A percentile compares a stretch with the other conserved stretches of the same genome.
phyloP scores from a whole-genome alignment of 805 yeast species.

The Candida nonsorbophila region DNA sequence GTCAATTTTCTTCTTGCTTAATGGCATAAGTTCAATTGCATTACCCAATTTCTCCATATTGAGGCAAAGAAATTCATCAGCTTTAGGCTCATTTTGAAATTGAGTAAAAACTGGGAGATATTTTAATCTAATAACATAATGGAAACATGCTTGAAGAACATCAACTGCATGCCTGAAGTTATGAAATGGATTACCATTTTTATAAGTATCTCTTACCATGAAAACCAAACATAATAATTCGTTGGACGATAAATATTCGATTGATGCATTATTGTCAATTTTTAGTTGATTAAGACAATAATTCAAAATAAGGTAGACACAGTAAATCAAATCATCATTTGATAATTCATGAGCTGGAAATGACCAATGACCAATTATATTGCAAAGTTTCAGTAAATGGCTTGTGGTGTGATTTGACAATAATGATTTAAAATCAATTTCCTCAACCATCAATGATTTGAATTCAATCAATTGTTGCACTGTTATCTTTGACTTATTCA shows the following conservation, averaged over 20 bases:
- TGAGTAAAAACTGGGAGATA: conserved; percentile 36
- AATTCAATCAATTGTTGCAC: conserved; percentile 15
- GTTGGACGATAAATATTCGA: conserved; percentile 27
- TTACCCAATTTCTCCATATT: conserved; percentile 10
- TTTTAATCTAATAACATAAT: conserved; percentile 43
- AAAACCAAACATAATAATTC: conserved; percentile 56
- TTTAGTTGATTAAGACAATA: conserved; percentile 31
- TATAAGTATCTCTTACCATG: conserved; percentile 71
- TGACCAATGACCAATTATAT: conserved; percentile 55
- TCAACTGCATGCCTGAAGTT: conserved; percentile 95
- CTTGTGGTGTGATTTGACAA: conserved; percentile 17
- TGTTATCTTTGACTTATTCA: conserved; percentile 19
- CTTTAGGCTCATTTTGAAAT: conserved; percentile 24
- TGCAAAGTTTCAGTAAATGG: conserved; percentile 25
- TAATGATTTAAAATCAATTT: conserved; percentile 25
- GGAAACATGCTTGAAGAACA: conserved; percentile 86
- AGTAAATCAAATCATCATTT: conserved; percentile 60
- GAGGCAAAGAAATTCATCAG: conserved; percentile 17
- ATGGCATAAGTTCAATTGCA: conserved; percentile 10
- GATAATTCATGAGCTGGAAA: conserved; percentile 65
- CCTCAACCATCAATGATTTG: conserved; percentile 19
- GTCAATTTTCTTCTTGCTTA: conserved; percentile 4
- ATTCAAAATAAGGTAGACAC: conserved; percentile 52
- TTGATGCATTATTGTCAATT: conserved; percentile 10
- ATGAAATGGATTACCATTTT: conserved; percentile 85